A percentile compares a stretch with the other conserved stretches of the same genome.
Conservation (phyloP, 192 early-diverging fungal species). For the Dissophora globulifera region DNA sequence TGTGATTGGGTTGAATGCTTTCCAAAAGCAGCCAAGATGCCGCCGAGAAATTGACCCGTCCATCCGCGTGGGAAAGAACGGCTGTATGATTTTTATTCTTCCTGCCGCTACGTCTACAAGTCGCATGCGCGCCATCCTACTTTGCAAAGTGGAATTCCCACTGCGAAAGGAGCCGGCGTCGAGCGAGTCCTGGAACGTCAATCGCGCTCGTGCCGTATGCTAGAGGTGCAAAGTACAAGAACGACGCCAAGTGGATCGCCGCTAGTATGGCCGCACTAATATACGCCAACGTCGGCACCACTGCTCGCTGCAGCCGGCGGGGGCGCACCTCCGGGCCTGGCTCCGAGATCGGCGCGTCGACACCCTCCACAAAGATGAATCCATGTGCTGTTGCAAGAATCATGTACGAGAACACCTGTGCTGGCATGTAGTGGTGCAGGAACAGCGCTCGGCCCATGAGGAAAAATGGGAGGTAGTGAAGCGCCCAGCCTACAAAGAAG, state of each 20-base stretch:
- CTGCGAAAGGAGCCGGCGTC: constrained; percentile 74
- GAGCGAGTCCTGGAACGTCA: constrained; percentile 65
- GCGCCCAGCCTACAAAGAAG: constrained; percentile 83
- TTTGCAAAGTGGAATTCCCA: constrained; percentile 90
- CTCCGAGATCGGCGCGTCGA: constrained; percentile 58
- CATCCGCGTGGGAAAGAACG: too few relatives aligned
- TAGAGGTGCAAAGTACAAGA: constrained; percentile 86
- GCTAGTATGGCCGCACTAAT: constrained; percentile 56
- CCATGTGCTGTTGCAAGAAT: constrained; percentile 79
- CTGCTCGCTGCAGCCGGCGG: constrained; percentile 54
- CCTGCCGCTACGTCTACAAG: too few relatives aligned
- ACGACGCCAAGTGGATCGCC: constrained; percentile 65
- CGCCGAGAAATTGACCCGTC: too few relatives aligned
- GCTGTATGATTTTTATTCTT: too few relatives aligned
- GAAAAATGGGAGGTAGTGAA: constrained; percentile 95
- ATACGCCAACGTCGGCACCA: constrained; percentile 41
- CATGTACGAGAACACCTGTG: constrained; percentile 85
- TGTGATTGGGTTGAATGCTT: too few relatives aligned
- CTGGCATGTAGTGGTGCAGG: constrained; percentile 95
- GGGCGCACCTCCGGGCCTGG: constrained; percentile 44
- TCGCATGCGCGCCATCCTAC: too few relatives aligned
- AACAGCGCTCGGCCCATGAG: constrained; percentile 92
- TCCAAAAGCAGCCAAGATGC: too few relatives aligned
- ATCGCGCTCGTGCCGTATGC: constrained; percentile 84
- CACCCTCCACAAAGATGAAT: constrained; percentile 74